These are phyloP conservation scores for Thuja plicata DNA, from an alignment of 83 land plant species.

Conservation along the genomic window DNA sequence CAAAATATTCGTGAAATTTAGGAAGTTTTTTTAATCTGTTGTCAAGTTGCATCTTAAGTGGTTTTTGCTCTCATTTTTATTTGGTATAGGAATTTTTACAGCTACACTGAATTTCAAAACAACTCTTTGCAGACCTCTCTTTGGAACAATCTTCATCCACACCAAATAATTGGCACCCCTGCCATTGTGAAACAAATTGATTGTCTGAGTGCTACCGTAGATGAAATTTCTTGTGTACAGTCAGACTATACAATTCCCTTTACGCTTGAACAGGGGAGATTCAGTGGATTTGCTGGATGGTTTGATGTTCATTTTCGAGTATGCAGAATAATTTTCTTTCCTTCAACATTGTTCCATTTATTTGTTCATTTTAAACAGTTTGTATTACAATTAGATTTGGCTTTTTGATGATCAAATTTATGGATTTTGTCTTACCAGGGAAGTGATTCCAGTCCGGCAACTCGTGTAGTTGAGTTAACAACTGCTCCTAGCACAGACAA, in stretches of 20 bases:
- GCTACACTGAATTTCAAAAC: not conserved
- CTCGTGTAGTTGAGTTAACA: slow-evolving; percentile 75
- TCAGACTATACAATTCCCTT: slow-evolving; percentile 50
- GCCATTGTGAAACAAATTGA: slow-evolving; percentile 82
- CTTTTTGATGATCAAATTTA: not conserved
- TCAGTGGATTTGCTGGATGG: slow-evolving; percentile 97
- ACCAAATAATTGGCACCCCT: slow-evolving; percentile 80
- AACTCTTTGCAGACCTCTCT: slow-evolving; percentile 68
- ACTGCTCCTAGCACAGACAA: slow-evolving; percentile 74
- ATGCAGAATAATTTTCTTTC: slow-evolving; percentile 8
- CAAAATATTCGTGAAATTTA: not conserved
- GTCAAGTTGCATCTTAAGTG: not conserved
- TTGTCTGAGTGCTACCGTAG: slow-evolving; percentile 77
- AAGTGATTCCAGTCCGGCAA: slow-evolving; percentile 64
- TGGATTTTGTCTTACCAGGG: slow-evolving; percentile 51
- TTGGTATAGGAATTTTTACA: not conserved
- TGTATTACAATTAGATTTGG: not conserved
- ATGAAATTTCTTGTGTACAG: slow-evolving; percentile 57
- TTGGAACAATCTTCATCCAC: slow-evolving; percentile 88
- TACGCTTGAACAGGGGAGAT: slow-evolving; percentile 32
- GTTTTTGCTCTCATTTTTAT: not conserved
- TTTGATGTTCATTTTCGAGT: slow-evolving; percentile 98
- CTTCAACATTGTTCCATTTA: not conserved
- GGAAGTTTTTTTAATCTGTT: not conserved
- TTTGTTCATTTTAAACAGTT: not conserved